phyloP scores from a whole-genome alignment of 768 basidiomycete genomes.

The Trametes coccinea region DNA sequence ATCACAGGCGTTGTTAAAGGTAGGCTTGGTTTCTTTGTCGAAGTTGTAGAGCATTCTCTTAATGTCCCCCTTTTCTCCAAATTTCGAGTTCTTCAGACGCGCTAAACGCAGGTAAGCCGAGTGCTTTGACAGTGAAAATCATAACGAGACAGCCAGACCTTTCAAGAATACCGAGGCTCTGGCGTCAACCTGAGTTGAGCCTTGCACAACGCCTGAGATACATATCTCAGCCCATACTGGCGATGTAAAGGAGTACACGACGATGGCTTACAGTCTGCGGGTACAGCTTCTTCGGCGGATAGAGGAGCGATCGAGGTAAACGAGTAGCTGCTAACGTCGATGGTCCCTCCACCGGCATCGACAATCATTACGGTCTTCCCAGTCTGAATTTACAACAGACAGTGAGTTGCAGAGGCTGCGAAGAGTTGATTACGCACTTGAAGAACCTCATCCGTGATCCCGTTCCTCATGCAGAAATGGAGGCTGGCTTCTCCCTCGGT shows the following conservation, averaged over 20 bases:
- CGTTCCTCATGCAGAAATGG: slow-evolving; percentile 54
- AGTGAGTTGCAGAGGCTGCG: no score
- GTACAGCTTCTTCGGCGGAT: slow-evolving; percentile 39
- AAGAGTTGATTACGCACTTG: slow-evolving; percentile 26
- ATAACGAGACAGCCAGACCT: slow-evolving; percentile 25
- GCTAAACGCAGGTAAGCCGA: slow-evolving; percentile 19
- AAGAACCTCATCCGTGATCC: slow-evolving; percentile 41
- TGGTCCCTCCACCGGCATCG: slow-evolving; percentile 51
- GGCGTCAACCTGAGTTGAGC: slow-evolving; percentile 41
- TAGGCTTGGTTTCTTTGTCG: slow-evolving; percentile 42
- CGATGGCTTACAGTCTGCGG: slow-evolving; percentile 35
- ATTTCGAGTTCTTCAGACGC: slow-evolving; percentile 35
- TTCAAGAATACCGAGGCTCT: slow-evolving; percentile 36
- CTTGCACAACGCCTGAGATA: slow-evolving; percentile 40
- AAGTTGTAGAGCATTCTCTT: slow-evolving; percentile 40
- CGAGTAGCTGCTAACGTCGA: slow-evolving; percentile 43
- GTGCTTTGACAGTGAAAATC: background rate
- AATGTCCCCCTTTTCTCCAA: slow-evolving; percentile 35
- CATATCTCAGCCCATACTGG: background rate
- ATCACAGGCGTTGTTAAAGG: slow-evolving; percentile 42
- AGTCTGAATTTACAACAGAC: slow-evolving; percentile 4
- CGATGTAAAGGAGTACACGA: background rate
- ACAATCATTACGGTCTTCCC: slow-evolving; percentile 45
- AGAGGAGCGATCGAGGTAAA: slow-evolving; percentile 9
- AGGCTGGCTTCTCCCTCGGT: slow-evolving; percentile 66